Percentiles rank a stretch among this genome's conserved stretches.
Evolutionary conservation across 2,329 filamentous ascomycete species (phyloP).

Genomic region (Pseudopithomyces maydicus): DNA sequence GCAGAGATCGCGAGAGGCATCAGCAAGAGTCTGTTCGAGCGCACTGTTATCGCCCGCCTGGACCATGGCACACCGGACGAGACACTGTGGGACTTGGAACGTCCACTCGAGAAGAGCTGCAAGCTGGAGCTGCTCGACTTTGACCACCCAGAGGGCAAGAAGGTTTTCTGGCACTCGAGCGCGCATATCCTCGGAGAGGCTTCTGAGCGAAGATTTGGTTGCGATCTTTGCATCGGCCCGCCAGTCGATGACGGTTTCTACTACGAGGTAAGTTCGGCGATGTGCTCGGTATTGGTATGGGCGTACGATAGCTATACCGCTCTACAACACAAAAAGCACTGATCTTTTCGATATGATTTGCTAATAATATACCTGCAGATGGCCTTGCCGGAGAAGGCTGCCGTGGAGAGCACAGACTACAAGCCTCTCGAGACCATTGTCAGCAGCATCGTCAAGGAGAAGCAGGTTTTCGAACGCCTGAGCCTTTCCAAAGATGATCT

Average conservation of each 20-base stretch:
- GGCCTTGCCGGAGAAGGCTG: constrained; percentile 74
- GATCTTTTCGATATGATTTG: no score
- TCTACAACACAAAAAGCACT: no score
- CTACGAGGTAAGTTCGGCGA: constrained; percentile 66
- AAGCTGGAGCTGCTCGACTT: constrained; percentile 86
- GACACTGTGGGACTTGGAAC: constrained; percentile 85
- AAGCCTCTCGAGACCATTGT: constrained; percentile 82
- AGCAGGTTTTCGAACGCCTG: constrained; percentile 90
- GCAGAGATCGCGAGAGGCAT: constrained; percentile 77
- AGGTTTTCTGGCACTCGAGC: constrained; percentile 97
- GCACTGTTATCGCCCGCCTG: constrained; percentile 83
- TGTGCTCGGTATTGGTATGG: background rate
- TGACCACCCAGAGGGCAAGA: constrained; percentile 76
- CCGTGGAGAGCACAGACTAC: constrained; percentile 78
- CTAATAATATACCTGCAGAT: constrained; percentile 55
- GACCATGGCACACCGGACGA: constrained; percentile 78
- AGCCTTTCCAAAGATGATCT: constrained; percentile 89
- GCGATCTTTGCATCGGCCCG: constrained; percentile 90
- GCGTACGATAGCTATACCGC: no score
- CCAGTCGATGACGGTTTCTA: constrained; percentile 93
- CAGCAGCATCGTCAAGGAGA: constrained; percentile 88
- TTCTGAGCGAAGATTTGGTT: constrained; percentile 86
- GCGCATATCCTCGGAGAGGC: constrained; percentile 97
- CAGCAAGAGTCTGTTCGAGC: constrained; percentile 83
- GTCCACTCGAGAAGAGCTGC: constrained; percentile 87